A percentile compares a stretch with the other conserved stretches of the same genome.
These are phyloP conservation scores for Aphanomyces astaci DNA, from an alignment of 352 stramenopile genomes.

Conservation along the genomic window DNA sequence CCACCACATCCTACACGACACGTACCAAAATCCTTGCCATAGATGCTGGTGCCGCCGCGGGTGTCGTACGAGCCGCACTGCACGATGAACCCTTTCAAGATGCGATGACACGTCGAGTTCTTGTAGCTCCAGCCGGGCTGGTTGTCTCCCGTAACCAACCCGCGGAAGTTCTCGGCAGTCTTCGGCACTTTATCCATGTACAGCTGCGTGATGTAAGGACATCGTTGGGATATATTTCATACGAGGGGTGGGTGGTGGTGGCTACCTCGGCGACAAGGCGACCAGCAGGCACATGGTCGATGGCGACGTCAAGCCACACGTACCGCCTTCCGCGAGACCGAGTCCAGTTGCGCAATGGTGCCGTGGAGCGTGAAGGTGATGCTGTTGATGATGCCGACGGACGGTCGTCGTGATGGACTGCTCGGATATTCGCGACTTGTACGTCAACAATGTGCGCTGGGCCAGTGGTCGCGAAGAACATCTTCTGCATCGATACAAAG, in stretches of 20 bases:
- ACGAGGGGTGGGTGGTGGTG: neutral
- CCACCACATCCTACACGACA: neutral
- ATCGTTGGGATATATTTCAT: too few species aligned
- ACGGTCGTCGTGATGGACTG: neutral
- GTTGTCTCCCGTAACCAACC: constrained; percentile 84
- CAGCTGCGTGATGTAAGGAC: too few species aligned
- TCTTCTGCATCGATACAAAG: constrained; percentile 5
- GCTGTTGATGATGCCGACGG: neutral
- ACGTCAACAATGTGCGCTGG: neutral
- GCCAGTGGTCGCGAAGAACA: neutral
- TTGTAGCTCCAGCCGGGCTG: constrained; percentile 81
- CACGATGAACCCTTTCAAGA: constrained; percentile 91
- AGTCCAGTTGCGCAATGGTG: neutral
- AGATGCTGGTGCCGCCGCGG: constrained; percentile 22
- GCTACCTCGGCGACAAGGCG: constrained; percentile 24
- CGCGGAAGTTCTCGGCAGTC: constrained; percentile 90
- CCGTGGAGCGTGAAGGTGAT: neutral
- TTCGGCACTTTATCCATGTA: constrained; percentile 84
- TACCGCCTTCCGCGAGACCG: constrained; percentile 13
- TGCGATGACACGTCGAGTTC: constrained; percentile 82
- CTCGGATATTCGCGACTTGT: neutral
- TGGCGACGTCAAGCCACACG: constrained; percentile 23
- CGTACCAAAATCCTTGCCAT: constrained; percentile 24
- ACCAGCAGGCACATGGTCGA: constrained; percentile 13
- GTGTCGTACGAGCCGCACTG: constrained; percentile 60